Evolutionary conservation across 2,329 filamentous ascomycete genomes (phyloP).

Genomic region (Talaromyces sp.): DNA sequence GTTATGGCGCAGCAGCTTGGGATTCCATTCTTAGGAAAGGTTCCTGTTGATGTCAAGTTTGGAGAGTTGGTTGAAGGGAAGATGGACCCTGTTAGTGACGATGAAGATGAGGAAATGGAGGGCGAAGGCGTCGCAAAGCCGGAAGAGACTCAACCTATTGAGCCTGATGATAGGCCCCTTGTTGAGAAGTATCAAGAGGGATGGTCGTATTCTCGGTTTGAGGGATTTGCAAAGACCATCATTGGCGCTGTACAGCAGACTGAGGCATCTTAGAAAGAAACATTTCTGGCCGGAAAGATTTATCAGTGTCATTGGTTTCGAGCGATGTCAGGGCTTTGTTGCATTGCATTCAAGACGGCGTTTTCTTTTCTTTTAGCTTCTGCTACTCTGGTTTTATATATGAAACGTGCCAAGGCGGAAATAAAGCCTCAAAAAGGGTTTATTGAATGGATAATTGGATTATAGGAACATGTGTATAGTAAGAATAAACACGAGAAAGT

Average conservation of each 20-base stretch:
- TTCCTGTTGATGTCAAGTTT: constrained; percentile 93
- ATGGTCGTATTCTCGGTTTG: constrained; percentile 48
- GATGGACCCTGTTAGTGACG: constrained; percentile 28
- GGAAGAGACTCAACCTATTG: constrained; percentile 6
- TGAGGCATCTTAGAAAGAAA: neutral
- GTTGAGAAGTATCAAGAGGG: constrained; percentile 49
- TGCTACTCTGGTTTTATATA: neutral
- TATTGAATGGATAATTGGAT: neutral
- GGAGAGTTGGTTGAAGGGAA: constrained; percentile 77
- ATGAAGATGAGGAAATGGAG: constrained; percentile 28
- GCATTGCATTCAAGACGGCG: constrained; percentile 17
- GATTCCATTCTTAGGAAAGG: constrained; percentile 79
- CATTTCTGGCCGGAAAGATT: neutral
- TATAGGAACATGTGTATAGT: neutral
- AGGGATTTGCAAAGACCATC: constrained; percentile 43
- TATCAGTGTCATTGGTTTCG: neutral
- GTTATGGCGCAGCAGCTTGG: constrained; percentile 85
- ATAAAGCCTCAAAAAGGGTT: neutral
- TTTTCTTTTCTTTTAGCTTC: neutral
- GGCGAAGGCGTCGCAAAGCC: constrained; percentile 12
- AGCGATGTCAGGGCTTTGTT: constrained; percentile 10
- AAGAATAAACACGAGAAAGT: neutral
- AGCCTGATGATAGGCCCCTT: constrained; percentile 36
- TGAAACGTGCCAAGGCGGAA: neutral
- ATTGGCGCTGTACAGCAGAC: constrained; percentile 28